A percentile compares a stretch with the other conserved stretches of the same genome.
These are phyloP conservation scores for Xylariaceae sp. DNA, from an alignment of 2,329 filamentous ascomycete genomes.

Conservation along the genomic window DNA sequence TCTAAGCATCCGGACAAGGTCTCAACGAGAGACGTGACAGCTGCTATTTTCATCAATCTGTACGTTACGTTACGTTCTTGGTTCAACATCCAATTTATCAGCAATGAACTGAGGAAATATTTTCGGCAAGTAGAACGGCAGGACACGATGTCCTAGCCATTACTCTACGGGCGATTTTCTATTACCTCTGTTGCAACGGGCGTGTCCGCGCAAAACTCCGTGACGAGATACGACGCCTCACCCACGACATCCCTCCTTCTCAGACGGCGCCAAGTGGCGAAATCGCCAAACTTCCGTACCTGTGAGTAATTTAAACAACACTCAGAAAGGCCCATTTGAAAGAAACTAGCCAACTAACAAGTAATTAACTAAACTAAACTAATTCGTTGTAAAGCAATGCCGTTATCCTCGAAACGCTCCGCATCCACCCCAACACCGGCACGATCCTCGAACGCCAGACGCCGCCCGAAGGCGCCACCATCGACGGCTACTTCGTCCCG, in stretches of 20 bases:
- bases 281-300: neutral
- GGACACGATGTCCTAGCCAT: neutral
- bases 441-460: slow-evolving; percentile 9
- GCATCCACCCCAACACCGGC: slow-evolving; percentile 8
- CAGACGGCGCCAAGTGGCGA: neutral
- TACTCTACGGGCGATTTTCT: neutral
- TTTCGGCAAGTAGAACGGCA: too few species aligned
- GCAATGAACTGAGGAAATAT: too few species aligned
- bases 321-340: too few species aligned
- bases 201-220: neutral
- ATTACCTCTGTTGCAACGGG: neutral
- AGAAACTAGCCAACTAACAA: too few species aligned
- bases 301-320: neutral
- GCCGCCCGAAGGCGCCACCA: slow-evolving; percentile 3
- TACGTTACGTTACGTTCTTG: too few species aligned
- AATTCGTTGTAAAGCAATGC: neutral
- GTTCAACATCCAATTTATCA: too few species aligned
- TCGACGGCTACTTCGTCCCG: slow-evolving; percentile 9
- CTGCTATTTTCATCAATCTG: slow-evolving; percentile 7
- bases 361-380: too few species aligned
- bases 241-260: neutral
- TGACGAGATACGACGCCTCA: neutral
- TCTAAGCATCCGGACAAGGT: neutral
- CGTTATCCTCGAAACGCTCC: neutral
- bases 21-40: slow-evolving; percentile 1